Conservation (phyloP, 2,329 filamentous ascomycete genomes). For the Ascochyta rabiei region DNA sequence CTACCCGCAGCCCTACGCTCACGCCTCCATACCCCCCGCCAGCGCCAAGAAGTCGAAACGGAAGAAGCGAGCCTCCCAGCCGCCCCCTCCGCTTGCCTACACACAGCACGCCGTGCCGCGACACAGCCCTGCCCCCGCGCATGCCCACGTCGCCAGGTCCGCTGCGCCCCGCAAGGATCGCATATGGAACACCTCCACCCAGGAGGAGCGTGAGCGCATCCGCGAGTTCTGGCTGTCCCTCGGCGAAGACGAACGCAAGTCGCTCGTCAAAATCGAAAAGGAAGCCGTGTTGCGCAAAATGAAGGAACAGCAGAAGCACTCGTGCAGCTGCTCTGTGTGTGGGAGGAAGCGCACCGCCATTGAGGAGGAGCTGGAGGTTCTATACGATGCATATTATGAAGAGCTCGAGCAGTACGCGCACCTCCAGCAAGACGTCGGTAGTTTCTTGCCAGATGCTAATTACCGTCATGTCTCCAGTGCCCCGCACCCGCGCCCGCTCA, state of each 20-base stretch:
- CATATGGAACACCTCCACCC: slow-evolving; percentile 96
- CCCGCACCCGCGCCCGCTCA: slow-evolving; percentile 65
- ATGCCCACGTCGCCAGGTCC: slow-evolving; percentile 51
- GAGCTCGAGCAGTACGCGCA: slow-evolving; percentile 98
- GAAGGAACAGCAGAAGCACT: slow-evolving; percentile 99
- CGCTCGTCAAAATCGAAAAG: slow-evolving; percentile 96
- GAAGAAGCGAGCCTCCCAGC: slow-evolving; percentile 68
- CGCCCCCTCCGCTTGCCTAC: slow-evolving; percentile 37
- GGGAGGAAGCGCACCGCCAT: slow-evolving; percentile 95
- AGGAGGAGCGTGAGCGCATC: slow-evolving; percentile 94
- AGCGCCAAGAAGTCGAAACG: slow-evolving; percentile 64
- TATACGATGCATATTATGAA: slow-evolving; percentile 98
- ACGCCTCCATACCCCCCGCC: slow-evolving; percentile 25
- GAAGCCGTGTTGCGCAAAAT: slow-evolving; percentile 98
- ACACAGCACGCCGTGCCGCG: slow-evolving; percentile 37
- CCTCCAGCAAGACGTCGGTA: slow-evolving; percentile 73
- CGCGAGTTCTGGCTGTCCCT: slow-evolving; percentile 98
- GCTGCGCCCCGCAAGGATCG: slow-evolving; percentile 69
- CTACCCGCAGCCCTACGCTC: slow-evolving; percentile 37
- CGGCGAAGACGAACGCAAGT: slow-evolving; percentile 92
- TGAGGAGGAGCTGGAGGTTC: slow-evolving; percentile 94
- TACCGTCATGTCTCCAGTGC: slow-evolving; percentile 60
- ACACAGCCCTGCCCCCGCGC: slow-evolving; percentile 51
- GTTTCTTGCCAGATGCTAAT: slow-evolving; percentile 71
- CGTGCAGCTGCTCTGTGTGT: slow-evolving; percentile 96